phyloP scores from a whole-genome alignment of 306 rosid genomes.

The Cucumis cinereus region DNA sequence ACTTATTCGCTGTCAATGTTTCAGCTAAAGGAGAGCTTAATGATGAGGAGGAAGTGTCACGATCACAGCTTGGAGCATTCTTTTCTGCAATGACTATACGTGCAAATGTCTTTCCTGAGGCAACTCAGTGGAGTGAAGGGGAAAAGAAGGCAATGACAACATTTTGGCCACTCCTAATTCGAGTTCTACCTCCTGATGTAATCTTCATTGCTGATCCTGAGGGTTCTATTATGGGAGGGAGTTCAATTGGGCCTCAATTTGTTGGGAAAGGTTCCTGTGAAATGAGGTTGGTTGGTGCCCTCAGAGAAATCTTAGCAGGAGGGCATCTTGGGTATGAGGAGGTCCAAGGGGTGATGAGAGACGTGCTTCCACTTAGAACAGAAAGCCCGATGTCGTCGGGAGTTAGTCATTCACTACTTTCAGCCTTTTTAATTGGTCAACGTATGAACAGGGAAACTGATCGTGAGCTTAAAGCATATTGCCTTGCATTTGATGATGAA shows the following conservation, averaged over 20 bases:
- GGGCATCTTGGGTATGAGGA: constrained; percentile 96
- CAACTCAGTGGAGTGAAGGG: constrained; percentile 97
- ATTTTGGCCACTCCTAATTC: constrained; percentile 75
- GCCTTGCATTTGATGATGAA: constrained; percentile 96
- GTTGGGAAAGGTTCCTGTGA: constrained; percentile 56
- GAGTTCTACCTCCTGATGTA: constrained; percentile 72
- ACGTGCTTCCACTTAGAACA: constrained; percentile 52
- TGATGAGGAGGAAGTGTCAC: constrained; percentile 56
- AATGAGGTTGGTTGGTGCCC: constrained; percentile 93
- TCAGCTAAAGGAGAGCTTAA: constrained; percentile 64
- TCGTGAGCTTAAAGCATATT: constrained; percentile 82
- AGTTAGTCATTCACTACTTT: constrained; percentile 68
- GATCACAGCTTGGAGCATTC: constrained; percentile 90
- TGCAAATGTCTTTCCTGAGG: constrained; percentile 80
- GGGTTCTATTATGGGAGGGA: constrained; percentile 78
- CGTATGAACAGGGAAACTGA: constrained; percentile 97
- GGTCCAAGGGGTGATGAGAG: constrained; percentile 80
- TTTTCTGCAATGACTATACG: constrained; percentile 92
- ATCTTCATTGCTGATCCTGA: constrained; percentile 87
- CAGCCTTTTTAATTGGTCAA: constrained; percentile 92
- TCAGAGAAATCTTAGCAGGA: constrained; percentile 85
- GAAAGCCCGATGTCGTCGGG: constrained; percentile 26
- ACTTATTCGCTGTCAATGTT: background rate
- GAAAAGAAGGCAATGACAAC: constrained; percentile 67
- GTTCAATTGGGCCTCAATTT: constrained; percentile 71